Evolutionary conservation across 768 basidiomycete genomes (phyloP).

Genomic region (Phaffia australis): DNA sequence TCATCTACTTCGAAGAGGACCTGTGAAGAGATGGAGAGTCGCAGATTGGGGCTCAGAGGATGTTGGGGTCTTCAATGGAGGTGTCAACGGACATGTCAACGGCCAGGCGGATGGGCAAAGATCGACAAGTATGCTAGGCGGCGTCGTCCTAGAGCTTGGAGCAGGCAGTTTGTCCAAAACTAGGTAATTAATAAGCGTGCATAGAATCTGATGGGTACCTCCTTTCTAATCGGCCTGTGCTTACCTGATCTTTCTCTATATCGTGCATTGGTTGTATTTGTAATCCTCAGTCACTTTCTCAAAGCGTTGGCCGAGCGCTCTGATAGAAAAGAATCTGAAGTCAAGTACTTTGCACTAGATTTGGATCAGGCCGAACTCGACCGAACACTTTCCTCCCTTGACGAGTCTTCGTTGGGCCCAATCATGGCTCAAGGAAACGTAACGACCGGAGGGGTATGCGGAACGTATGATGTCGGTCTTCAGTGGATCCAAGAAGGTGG

Average conservation of each 20-base stretch:
- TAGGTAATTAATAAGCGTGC: neutral
- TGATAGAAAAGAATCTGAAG: conserved; percentile 33
- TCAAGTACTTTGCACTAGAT: conserved; percentile 86
- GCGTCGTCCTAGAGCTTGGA: conserved; percentile 23
- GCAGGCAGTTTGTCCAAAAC: conserved; percentile 24
- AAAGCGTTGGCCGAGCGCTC: conserved; percentile 49
- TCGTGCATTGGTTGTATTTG: conserved; percentile 6
- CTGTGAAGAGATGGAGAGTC: conserved; percentile 29
- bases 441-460: conserved; percentile 70
- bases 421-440: conserved; percentile 56
- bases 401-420: conserved; percentile 45
- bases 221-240: neutral
- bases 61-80: conserved; percentile 43
- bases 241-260: neutral
- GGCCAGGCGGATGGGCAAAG: neutral
- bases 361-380: conserved; percentile 76
- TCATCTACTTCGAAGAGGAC: conserved; percentile 19
- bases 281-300: conserved; percentile 70
- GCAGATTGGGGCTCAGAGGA: conserved; percentile 38
- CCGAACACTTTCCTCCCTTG: conserved; percentile 62
- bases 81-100: conserved; percentile 39
- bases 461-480: conserved; percentile 81
- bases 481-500: conserved; percentile 57
- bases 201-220: neutral
- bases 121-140: neutral